Evolutionary conservation across 208 protist genomes (phyloP).

Genomic region (Leishmania amazonensis): DNA sequence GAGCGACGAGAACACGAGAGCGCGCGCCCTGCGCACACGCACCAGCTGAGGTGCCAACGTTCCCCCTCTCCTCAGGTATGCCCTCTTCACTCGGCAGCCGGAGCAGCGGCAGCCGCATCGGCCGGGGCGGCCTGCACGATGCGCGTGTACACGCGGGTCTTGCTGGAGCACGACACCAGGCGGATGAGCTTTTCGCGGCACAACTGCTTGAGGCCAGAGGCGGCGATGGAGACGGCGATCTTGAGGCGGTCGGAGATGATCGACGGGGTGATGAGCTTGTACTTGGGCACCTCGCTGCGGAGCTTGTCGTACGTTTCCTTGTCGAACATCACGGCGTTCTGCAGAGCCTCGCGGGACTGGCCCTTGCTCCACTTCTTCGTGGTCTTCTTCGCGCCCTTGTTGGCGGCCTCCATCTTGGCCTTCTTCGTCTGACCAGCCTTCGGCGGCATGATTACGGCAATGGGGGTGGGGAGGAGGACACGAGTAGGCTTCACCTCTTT

Average conservation of each 20-base stretch:
- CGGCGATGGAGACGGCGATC: constrained; percentile 86
- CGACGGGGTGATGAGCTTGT: constrained; percentile 91
- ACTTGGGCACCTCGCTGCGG: constrained; percentile 89
- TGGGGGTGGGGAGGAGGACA: neutral
- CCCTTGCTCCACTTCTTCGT: constrained; percentile 95
- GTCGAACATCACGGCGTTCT: constrained; percentile 93
- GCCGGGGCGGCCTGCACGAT: constrained; percentile 41
- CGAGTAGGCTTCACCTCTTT: neutral
- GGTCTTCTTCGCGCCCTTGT: constrained; percentile 83
- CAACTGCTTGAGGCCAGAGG: constrained; percentile 87
- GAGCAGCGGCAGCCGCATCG: constrained; percentile 34
- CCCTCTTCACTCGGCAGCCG: constrained; percentile 26
- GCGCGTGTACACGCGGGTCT: constrained; percentile 83
- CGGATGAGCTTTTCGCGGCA: constrained; percentile 83
- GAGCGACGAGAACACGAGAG: neutral
- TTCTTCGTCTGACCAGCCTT: constrained; percentile 76
- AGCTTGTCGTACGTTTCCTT: constrained; percentile 88
- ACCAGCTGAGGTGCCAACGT: neutral
- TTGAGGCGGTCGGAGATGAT: constrained; percentile 93
- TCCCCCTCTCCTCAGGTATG: neutral
- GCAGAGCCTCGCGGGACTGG: constrained; percentile 86
- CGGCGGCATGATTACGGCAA: constrained; percentile 48
- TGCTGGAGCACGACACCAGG: constrained; percentile 79
- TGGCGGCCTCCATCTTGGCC: constrained; percentile 71
- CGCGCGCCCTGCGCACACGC: no score